phyloP scores from a whole-genome alignment of 2,329 filamentous ascomycete genomes.

The Hypomyces perniciosus region DNA sequence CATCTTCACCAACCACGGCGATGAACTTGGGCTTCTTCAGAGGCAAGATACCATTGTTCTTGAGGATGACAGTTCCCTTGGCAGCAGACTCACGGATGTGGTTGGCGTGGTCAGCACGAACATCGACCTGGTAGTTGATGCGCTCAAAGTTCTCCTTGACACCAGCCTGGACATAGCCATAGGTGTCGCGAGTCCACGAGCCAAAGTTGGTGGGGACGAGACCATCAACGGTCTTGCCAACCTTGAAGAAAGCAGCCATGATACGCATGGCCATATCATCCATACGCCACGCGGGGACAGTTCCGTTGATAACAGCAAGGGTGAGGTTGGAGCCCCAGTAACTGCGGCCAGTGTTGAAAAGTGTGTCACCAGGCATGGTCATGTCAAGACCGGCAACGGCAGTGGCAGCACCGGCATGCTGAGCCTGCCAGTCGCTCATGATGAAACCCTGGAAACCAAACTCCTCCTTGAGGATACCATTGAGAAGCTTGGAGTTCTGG shows the following conservation, averaged over 20 bases:
- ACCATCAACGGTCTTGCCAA: constrained; percentile 46
- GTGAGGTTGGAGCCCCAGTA: constrained; percentile 89
- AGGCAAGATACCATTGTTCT: constrained; percentile 73
- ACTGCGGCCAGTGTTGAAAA: constrained; percentile 64
- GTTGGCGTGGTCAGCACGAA: constrained; percentile 65
- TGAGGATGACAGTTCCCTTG: constrained; percentile 80
- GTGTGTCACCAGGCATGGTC: constrained; percentile 81
- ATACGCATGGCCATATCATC: constrained; percentile 91
- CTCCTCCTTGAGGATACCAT: constrained; percentile 71
- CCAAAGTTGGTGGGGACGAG: constrained; percentile 68
- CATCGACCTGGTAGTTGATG: constrained; percentile 78
- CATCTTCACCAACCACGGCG: constrained; percentile 76
- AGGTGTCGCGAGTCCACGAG: constrained; percentile 77
- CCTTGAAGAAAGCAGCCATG: constrained; percentile 64
- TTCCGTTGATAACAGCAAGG: constrained; percentile 81
- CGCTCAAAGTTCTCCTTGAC: constrained; percentile 57
- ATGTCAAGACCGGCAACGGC: constrained; percentile 74
- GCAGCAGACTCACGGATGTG: constrained; percentile 72
- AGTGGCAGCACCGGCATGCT: constrained; percentile 61
- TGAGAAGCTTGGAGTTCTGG: constrained; percentile 71
- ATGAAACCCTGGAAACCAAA: constrained; percentile 77
- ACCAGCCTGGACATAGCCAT: constrained; percentile 59
- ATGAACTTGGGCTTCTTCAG: constrained; percentile 72
- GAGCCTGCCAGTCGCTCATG: constrained; percentile 74
- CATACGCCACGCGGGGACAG: constrained; percentile 76